Conservation (phyloP, 179 eudicot species). For the Corrigiola litoralis region DNA sequence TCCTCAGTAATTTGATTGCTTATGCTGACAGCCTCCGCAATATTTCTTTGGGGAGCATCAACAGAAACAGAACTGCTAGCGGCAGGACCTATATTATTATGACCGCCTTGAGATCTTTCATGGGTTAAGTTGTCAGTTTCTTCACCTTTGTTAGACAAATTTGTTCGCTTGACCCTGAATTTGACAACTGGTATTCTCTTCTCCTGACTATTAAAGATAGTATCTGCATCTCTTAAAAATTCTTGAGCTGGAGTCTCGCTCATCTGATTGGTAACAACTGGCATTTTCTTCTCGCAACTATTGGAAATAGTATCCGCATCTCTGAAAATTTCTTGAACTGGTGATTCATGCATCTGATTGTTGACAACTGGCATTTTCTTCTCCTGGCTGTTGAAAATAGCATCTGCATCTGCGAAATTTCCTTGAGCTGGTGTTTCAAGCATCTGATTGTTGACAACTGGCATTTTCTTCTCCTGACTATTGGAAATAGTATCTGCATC, state of each 20-base stretch:
- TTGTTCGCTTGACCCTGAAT: conserved; percentile 60
- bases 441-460: conserved; percentile 2
- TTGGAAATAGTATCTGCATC: conserved; percentile 9
- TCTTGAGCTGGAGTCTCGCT: conserved; percentile 19
- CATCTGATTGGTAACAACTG: conserved; percentile 37
- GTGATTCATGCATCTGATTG: background rate
- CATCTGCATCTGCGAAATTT: background rate
- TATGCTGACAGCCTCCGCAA: conserved; percentile 35
- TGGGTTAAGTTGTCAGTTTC: conserved; percentile 36
- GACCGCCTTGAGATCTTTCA: conserved; percentile 51
- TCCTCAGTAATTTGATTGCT: conserved; percentile 69
- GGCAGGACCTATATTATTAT: conserved; percentile 48
- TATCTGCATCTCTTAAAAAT: conserved; percentile 41
- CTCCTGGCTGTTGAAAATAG: background rate
- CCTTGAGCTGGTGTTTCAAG: background rate
- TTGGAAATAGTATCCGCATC: background rate
- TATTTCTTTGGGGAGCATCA: conserved; percentile 62
- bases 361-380: background rate
- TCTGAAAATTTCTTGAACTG: conserved; percentile 22
- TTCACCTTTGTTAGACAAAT: conserved; percentile 55
- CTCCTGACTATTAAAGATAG: conserved; percentile 54
- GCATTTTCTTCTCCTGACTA: conserved; percentile 27
- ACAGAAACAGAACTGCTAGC: conserved; percentile 84
- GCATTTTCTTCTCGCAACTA: conserved; percentile 42
- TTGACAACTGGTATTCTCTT: conserved; percentile 50